Evolutionary conservation across 2,329 filamentous ascomycete species (phyloP).

Genomic region (Botrytis fragariae): DNA sequence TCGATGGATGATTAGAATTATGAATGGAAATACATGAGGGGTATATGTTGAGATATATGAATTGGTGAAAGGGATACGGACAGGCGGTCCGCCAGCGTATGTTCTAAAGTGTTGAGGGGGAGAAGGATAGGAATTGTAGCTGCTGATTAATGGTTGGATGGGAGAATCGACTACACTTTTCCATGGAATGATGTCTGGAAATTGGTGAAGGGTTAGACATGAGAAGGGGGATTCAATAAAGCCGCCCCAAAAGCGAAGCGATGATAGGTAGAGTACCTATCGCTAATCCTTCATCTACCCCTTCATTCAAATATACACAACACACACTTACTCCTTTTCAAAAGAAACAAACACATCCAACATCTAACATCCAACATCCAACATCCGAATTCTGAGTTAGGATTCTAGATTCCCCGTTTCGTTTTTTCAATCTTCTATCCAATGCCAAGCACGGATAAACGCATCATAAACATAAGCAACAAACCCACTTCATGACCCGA

Average conservation of each 20-base stretch:
- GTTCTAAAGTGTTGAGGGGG: background rate
- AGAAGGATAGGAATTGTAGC: background rate
- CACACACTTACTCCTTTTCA: background rate
- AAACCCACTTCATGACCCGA: background rate
- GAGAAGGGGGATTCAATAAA: background rate
- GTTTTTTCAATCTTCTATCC: constrained; percentile 3
- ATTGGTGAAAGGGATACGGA: background rate
- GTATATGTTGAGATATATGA: background rate
- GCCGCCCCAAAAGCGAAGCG: background rate
- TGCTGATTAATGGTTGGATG: background rate
- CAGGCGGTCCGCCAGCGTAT: constrained; percentile 5
- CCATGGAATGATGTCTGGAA: background rate
- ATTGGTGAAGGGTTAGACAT: background rate
- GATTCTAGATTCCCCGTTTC: background rate
- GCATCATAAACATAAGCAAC: constrained; percentile 6
- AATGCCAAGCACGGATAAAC: constrained; percentile 11
- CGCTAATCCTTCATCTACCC: background rate
- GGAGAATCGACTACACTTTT: background rate
- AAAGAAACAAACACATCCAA: background rate
- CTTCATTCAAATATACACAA: constrained; percentile 2
- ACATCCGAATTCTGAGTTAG: background rate
- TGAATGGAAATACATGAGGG: background rate
- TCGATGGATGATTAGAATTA: background rate
- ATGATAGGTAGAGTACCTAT: background rate
- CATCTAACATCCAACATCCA: too few species aligned